Evolutionary conservation across 2,329 filamentous ascomycete genomes (phyloP), one percentile per base, ranked within the genome.

Genomic region (Esteya vermicola): DNA sequence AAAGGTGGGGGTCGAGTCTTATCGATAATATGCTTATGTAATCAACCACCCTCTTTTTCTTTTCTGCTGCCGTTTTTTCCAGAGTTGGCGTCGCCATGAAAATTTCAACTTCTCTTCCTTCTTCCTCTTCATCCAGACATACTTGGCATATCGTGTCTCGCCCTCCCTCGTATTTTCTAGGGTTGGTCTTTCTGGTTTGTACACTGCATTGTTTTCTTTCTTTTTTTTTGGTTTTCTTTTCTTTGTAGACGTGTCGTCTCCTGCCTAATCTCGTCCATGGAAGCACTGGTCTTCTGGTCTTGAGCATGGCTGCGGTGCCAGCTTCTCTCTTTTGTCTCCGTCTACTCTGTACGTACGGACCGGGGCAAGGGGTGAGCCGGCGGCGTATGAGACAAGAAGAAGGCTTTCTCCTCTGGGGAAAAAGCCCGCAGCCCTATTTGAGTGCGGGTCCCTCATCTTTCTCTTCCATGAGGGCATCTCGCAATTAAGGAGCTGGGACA

Each of bases 401-500:
- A 58, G 7, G 20, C 31, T 16, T 38, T 42, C n/a, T n/a, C n/a
- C n/a, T n/a, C n/a, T n/a, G n/a, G n/a, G n/a, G n/a, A n/a, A n/a
- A n/a, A n/a, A n/a, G n/a, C n/a, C n/a, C 23, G 42, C 57, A 60
- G 53, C 53, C 51, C 54, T 61, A 49, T 58, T 61, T 61, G 58
- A 61, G 58, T 61, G 57, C 57, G 57, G 50, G 47, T n/a, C n/a
- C n/a, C n/a, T n/a, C n/a, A 50, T 56, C 55, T 56, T 53, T 47
- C 50, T 47, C 43, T 47, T 35, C 51, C 50, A 42, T 59, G 53
- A 55, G 54, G 56, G 51, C 28, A 40, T 47, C 48, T 53, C 56
- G 58, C 58, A 61, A 61, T 61, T 60, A 53, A 58, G 57, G 53
- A 51, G 54, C 54, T 60, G 58, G 51, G 42, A 61, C 58, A 61